Evolutionary conservation across 1,139 yeast species (phyloP).

Genomic region (Blastobotrys petasosporus): DNA sequence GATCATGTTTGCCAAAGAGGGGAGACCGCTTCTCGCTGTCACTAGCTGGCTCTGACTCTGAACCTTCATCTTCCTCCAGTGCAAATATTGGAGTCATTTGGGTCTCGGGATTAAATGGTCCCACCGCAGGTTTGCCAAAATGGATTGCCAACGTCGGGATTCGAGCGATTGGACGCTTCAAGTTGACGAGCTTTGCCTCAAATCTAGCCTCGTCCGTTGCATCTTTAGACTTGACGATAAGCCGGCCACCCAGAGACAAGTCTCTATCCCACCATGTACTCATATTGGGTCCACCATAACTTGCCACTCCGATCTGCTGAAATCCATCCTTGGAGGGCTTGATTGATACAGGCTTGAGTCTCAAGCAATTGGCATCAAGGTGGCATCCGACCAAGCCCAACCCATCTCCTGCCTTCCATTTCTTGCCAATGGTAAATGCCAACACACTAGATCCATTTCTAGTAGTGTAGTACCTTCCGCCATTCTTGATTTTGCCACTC

Average conservation of each 20-base stretch:
- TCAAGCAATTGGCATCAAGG: conserved; percentile 75
- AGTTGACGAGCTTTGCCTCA: conserved; percentile 59
- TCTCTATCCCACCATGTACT: conserved; percentile 90
- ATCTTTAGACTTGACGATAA: conserved; percentile 46
- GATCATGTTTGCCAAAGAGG: conserved; percentile 63
- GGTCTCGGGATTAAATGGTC: conserved; percentile 82
- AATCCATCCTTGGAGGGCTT: conserved; percentile 64
- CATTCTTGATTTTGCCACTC: conserved; percentile 47
- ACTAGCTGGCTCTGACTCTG: conserved; percentile 36
- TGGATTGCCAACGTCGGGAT: conserved; percentile 96
- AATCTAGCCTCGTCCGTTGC: neutral
- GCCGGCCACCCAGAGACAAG: conserved; percentile 86
- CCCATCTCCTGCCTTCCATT: conserved; percentile 69
- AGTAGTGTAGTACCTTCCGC: conserved; percentile 59
- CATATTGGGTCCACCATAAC: conserved; percentile 84
- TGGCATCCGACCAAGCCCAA: conserved; percentile 85
- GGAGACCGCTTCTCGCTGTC: conserved; percentile 55
- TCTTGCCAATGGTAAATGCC: conserved; percentile 69
- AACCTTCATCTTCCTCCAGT: conserved; percentile 25
- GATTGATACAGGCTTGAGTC: conserved; percentile 78
- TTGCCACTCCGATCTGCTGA: conserved; percentile 85
- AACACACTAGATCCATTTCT: conserved; percentile 79
- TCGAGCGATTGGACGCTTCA: conserved; percentile 78
- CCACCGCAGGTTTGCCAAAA: conserved; percentile 68
- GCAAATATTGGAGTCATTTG: conserved; percentile 89